These are phyloP conservation scores for Crithidia fasciculata DNA, from an alignment of 208 protist genomes.

Conservation along the genomic window DNA sequence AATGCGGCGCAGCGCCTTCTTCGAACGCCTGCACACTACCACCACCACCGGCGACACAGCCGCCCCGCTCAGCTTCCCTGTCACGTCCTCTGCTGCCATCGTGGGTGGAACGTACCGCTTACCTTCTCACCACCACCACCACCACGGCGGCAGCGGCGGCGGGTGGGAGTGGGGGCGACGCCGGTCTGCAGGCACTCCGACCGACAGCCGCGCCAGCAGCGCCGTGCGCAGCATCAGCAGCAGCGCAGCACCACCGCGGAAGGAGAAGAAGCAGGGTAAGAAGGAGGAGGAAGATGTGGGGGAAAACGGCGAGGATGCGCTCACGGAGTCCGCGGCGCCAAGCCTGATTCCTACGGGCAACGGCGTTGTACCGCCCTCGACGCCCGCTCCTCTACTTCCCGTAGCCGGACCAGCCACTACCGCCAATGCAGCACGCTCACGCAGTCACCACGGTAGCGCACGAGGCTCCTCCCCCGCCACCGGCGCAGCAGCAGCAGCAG, in stretches of 20 bases:
- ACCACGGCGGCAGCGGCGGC: background rate
- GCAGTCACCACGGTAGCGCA: background rate
- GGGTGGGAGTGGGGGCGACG: constrained; percentile 18
- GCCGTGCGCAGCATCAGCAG: background rate
- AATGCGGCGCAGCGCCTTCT: constrained; percentile 28
- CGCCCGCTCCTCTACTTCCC: background rate
- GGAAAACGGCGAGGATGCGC: background rate
- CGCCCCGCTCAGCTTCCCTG: background rate
- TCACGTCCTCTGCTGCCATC: background rate
- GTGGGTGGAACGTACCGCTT: background rate
- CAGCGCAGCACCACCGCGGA: background rate
- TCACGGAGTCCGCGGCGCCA: background rate
- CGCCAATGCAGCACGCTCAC: background rate
- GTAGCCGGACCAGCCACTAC: background rate
- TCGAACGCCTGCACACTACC: constrained; percentile 9
- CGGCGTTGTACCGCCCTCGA: background rate
- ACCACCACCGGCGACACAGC: background rate
- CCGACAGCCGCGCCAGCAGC: constrained; percentile 7
- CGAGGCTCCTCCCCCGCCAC: background rate
- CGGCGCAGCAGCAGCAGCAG: constrained; percentile 2
- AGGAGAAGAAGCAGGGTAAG: background rate
- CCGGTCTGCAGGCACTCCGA: background rate
- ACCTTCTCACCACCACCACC: background rate
- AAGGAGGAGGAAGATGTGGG: background rate
- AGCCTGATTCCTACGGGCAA: background rate